Evolutionary conservation across 164 flowering plant species (phyloP), one percentile per base, ranked within the genome.

Genomic region (Taxillus chinensis): DNA sequence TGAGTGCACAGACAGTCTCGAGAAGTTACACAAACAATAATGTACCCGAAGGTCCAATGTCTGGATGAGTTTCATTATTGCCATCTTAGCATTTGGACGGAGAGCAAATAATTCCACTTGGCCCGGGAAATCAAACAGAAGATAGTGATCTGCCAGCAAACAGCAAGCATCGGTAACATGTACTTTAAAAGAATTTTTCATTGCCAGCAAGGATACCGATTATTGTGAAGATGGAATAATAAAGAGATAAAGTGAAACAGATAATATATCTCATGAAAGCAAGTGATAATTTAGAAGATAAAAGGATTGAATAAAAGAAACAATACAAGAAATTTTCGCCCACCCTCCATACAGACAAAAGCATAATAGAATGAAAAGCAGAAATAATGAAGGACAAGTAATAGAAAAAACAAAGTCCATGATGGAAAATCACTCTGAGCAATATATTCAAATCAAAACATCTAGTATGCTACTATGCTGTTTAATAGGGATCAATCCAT

Each of bases 121-220:
- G 62, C 96, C 95, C 63, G 98, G 98, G 71, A 90, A 88, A 78
- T 92, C 98, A 75, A 92, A 92, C 17, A 92, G 90, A 67, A 92
- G 77, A 69, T 92, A 92, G 76, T 87, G 95, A 79, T 92, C 98
- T 92, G 92, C 81, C 78, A 70, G 48, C 39, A 58, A 55, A 53
- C 3, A 16, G 54, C 10, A 57, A 57, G 0, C 7, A 39, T 62
- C 14, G 61, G 55, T 9, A 17, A 63, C 41, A 37, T 40, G 38
- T 52, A 55, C 8, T 39, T 54, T n/a, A n/a, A 3, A 14, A 48
- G 4, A 48, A 8, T 2, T 48, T 2, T 0, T 48, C 51, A 7
- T 48, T 1, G 12, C 1, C 51, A 48, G 4, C 10, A 48, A 48
- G 12, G 12, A 48, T 48, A 48, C 13, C 0, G 13, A 48, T 48